Evolutionary conservation across 352 stramenopile genomes (phyloP).

Genomic region (Pythium plurisporium): DNA sequence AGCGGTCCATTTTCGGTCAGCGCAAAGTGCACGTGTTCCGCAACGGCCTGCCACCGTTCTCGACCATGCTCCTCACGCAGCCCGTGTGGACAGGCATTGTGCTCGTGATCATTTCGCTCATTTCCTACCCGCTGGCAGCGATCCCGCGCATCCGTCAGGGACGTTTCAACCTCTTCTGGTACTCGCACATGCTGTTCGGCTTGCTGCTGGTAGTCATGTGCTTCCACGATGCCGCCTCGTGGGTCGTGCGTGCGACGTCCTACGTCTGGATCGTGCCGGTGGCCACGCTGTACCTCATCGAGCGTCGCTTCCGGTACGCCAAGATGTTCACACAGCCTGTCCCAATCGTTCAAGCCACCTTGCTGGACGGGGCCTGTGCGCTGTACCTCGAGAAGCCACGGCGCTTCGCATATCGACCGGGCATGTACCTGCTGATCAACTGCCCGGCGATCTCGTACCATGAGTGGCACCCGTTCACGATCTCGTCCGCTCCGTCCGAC

Average conservation of each 20-base stretch:
- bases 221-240: constrained; percentile 7
- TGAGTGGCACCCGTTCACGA: constrained; percentile 89
- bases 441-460: constrained; percentile 34
- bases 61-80: not conserved
- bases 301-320: constrained; percentile 10
- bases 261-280: constrained; percentile 10
- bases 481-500: constrained; percentile 67
- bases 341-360: not conserved
- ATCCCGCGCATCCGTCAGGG: not conserved
- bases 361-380: not conserved
- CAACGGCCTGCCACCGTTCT: not conserved
- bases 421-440: constrained; percentile 49
- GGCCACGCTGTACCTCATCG: constrained; percentile 4
- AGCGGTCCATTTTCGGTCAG: not conserved
- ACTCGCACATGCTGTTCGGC: constrained; percentile 1
- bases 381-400: constrained; percentile 8
- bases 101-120: not conserved
- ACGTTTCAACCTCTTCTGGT: constrained; percentile 8
- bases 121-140: not conserved
- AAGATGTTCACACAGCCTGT: not conserved
- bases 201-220: not conserved
- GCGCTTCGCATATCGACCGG: constrained; percentile 17
- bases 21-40: constrained; percentile 3
- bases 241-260: constrained; percentile 2
- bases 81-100: constrained; percentile 2